phyloP scores from a whole-genome alignment of 305 asterid species.

The Rubia tinctorum region DNA sequence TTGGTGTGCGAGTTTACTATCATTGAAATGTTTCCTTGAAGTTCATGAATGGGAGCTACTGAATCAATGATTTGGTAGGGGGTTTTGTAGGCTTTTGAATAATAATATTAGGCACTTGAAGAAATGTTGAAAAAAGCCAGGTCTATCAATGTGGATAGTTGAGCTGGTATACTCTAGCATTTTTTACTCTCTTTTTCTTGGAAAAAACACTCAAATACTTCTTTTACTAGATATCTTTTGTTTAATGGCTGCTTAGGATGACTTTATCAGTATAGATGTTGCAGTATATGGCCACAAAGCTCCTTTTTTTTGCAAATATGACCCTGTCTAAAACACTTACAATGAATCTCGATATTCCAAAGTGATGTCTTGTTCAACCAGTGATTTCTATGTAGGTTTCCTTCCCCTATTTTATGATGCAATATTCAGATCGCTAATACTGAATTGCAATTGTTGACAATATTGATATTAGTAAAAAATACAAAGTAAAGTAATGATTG shows the following conservation, averaged over 20 bases:
- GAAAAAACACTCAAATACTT: slow-evolving; percentile 15
- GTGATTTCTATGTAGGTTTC: slow-evolving; percentile 83
- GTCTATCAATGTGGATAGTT: too few species aligned
- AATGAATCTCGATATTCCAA: slow-evolving; percentile 99
- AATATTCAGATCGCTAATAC: neutral
- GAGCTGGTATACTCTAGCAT: slow-evolving; percentile 55
- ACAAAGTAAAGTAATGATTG: neutral
- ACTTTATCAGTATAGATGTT: slow-evolving; percentile 74
- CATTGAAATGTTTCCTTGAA: too few species aligned
- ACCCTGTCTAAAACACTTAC: slow-evolving; percentile 96
- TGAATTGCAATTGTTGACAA: neutral
- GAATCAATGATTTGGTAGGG: too few species aligned
- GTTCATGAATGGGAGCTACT: too few species aligned
- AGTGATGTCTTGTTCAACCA: slow-evolving; percentile 98
- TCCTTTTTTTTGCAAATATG: slow-evolving; percentile 95
- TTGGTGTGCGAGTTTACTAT: too few species aligned
- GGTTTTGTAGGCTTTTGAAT: too few species aligned
- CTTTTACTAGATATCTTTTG: slow-evolving; percentile 28
- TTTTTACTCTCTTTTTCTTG: slow-evolving; percentile 11
- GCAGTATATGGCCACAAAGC: slow-evolving; percentile 89
- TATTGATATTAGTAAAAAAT: neutral
- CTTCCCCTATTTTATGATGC: neutral
- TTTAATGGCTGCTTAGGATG: slow-evolving; percentile 60
- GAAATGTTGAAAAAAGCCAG: too few species aligned
- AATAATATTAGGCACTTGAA: too few species aligned